phyloP scores from a whole-genome alignment of 78 protist genomes.

The Polysphondylium violaceum region DNA sequence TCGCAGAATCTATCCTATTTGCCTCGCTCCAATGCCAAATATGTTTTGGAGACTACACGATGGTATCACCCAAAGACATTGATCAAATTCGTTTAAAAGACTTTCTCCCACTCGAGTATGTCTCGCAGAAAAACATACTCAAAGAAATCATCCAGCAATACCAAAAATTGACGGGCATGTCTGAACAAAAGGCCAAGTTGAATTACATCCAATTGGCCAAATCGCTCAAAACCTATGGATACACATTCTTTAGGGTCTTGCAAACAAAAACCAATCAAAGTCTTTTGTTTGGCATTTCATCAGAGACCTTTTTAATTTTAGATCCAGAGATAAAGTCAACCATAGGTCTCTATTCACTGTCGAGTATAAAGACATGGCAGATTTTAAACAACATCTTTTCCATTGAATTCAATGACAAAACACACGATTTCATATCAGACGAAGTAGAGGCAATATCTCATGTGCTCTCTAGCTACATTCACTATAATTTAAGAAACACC shows the following conservation, averaged over 20 bases:
- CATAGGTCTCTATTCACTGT: conserved; percentile 28
- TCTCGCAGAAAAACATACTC: conserved; percentile 1
- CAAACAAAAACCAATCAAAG: background rate
- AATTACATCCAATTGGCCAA: conserved; percentile 77
- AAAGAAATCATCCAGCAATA: conserved; percentile 56
- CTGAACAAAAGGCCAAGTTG: conserved; percentile 70
- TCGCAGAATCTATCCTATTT: conserved; percentile 82
- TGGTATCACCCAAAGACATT: conserved; percentile 10
- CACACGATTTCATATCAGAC: conserved; percentile 5
- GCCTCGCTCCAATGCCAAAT: conserved; percentile 88
- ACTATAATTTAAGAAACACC: conserved; percentile 37
- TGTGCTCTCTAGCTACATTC: conserved; percentile 64
- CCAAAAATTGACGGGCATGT: conserved; percentile 64
- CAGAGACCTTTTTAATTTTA: conserved; percentile 39
- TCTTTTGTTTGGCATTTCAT: conserved; percentile 65
- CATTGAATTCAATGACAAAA: conserved; percentile 36
- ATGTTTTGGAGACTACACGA: conserved; percentile 70
- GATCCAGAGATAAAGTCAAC: conserved; percentile 40
- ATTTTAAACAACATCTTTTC: conserved; percentile 55
- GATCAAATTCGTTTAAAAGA: conserved; percentile 40
- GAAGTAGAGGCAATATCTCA: conserved; percentile 74
- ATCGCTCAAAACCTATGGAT: conserved; percentile 77
- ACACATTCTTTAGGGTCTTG: conserved; percentile 64
- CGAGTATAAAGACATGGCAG: conserved; percentile 64
- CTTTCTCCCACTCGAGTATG: conserved; percentile 63